These are phyloP conservation scores for Erodium chrysanthum DNA, from an alignment of 441 rosid species.

Conservation along the genomic window DNA sequence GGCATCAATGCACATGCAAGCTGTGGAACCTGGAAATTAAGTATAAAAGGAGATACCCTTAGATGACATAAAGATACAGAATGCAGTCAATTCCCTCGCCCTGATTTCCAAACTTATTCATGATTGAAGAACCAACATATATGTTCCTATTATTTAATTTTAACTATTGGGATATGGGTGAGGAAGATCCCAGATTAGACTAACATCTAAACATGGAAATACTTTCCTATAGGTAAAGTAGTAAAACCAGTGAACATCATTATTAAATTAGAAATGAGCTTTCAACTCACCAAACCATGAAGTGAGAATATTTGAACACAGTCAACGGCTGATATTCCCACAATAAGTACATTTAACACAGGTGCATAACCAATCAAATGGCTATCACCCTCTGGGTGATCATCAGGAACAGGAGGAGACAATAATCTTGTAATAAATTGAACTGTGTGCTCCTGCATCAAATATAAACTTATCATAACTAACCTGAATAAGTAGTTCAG, in stretches of 20 bases:
- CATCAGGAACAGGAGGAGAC: conserved; percentile 52
- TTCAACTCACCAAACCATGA: conserved; percentile 54
- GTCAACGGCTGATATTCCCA: conserved; percentile 61
- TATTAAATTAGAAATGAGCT: background rate
- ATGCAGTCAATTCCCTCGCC: background rate
- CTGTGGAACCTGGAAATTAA: conserved; percentile 47
- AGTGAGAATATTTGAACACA: conserved; percentile 69
- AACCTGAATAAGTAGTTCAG: background rate
- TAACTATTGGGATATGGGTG: background rate
- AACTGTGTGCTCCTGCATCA: conserved; percentile 56
- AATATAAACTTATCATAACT: conserved; percentile 7
- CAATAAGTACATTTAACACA: conserved; percentile 55
- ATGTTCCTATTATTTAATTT: background rate
- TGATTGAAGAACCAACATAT: background rate
- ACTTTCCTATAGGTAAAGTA: background rate
- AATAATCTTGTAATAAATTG: conserved; percentile 54
- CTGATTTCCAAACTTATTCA: background rate
- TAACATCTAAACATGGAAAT: background rate
- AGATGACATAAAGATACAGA: conserved; percentile 11
- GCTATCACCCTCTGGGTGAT: conserved; percentile 33
- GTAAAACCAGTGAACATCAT: background rate
- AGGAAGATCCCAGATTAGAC: background rate
- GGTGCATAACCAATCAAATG: conserved; percentile 57
- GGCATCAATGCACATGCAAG: conserved; percentile 76
- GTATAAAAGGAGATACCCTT: conserved; percentile 2